These are phyloP conservation scores for Hanseniaspora jakobsenii DNA, from an alignment of 805 yeast genomes.

Conservation along the genomic window DNA sequence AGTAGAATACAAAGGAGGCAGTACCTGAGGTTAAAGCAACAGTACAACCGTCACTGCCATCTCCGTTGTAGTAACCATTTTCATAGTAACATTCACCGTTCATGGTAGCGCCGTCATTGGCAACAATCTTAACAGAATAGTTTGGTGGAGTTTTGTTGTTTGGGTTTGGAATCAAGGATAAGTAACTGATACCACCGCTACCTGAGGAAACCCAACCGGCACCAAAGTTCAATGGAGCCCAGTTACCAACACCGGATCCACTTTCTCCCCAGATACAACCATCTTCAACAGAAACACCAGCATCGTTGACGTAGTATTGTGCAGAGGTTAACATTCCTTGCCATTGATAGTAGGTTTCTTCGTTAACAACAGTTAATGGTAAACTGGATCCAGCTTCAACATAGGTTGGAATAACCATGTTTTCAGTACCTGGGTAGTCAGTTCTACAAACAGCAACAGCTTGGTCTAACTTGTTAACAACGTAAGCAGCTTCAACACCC, in stretches of 20 bases:
- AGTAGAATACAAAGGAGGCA: constrained; percentile 75
- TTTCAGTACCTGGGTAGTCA: constrained; percentile 98
- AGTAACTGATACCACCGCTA: constrained; percentile 49
- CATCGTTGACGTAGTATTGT: constrained; percentile 94
- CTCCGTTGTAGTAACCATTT: constrained; percentile 54
- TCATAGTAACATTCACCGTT: constrained; percentile 71
- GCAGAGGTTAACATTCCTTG: constrained; percentile 72
- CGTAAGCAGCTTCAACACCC: constrained; percentile 64
- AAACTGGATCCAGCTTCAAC: constrained; percentile 53
- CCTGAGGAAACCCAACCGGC: constrained; percentile 57
- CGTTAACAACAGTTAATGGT: constrained; percentile 70
- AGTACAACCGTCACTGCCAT: constrained; percentile 80
- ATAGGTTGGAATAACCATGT: constrained; percentile 90
- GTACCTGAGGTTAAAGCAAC: constrained; percentile 75
- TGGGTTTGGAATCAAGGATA: constrained; percentile 91
- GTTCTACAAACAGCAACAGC: constrained; percentile 91
- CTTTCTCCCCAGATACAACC: constrained; percentile 90
- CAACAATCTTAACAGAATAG: constrained; percentile 70
- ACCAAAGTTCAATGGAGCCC: constrained; percentile 95
- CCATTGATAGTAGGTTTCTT: constrained; percentile 71
- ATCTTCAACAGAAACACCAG: constrained; percentile 79
- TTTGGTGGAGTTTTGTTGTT: constrained; percentile 61
- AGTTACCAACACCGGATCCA: constrained; percentile 81
- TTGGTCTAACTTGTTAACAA: constrained; percentile 48
- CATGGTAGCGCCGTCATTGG: constrained; percentile 47